phyloP scores from a whole-genome alignment of 164 flowering plant genomes.

The Umbellularia californica region DNA sequence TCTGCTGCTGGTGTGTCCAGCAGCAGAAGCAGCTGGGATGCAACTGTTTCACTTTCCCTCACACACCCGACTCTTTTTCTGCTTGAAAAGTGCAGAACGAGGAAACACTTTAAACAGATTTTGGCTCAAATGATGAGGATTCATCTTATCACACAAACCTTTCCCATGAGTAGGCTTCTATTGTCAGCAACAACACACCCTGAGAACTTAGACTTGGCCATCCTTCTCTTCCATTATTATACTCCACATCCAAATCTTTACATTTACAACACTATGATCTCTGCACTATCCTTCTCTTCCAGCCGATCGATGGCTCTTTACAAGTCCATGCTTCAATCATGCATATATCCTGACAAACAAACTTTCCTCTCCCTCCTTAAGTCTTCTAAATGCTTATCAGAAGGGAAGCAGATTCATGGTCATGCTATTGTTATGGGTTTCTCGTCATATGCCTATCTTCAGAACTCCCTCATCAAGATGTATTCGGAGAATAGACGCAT shows the following conservation, averaged over 20 bases:
- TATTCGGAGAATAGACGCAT: constrained; percentile 33
- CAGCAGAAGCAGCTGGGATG: constrained; percentile 39
- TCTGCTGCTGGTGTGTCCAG: constrained; percentile 17
- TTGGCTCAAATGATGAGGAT: constrained; percentile 47
- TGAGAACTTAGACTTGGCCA: constrained; percentile 45
- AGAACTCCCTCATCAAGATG: constrained; percentile 44
- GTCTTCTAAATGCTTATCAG: constrained; percentile 20
- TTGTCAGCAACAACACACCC: constrained; percentile 46
- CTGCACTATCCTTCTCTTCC: constrained; percentile 33
- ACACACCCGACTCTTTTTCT: constrained; percentile 47
- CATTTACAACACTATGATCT: constrained; percentile 49
- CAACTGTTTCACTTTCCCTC: constrained; percentile 41
- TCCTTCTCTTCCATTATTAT: constrained; percentile 37
- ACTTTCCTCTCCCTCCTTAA: constrained; percentile 26
- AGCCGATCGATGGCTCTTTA: constrained; percentile 23
- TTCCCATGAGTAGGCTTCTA: constrained; percentile 64
- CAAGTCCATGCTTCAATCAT: constrained; percentile 29
- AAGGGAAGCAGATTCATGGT: constrained; percentile 25
- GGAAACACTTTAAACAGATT: constrained; percentile 46
- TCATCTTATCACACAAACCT: constrained; percentile 34
- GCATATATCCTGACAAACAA: constrained; percentile 25
- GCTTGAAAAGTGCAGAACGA: constrained; percentile 48
- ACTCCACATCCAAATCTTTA: constrained; percentile 47
- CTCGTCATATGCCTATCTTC: constrained; percentile 23
- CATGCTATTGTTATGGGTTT: constrained; percentile 23